Evolutionary conservation across 2,329 filamentous ascomycete species (phyloP), one percentile per base, ranked within the genome.

Genomic region (Grosmannia penicillata): DNA sequence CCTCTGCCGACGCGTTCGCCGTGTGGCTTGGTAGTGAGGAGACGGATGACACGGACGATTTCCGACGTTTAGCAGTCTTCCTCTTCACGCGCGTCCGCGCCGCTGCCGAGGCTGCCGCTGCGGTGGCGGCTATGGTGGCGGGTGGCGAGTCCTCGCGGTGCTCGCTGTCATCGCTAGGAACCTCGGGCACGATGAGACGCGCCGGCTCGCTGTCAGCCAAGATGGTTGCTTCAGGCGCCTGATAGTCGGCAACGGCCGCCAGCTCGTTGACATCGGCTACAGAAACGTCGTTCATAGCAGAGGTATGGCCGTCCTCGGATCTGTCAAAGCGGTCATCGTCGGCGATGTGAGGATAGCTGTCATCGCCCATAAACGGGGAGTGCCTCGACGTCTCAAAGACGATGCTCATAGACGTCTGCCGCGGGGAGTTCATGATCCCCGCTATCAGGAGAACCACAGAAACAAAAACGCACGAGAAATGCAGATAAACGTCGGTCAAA

Each of bases 281-380:
- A 24, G n/a, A n/a, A n/a, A n/a, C n/a, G n/a, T 43, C 38, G 34
- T 28, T 39, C 41, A 43, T 41, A 23, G 29, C 41, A 9, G 35
- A 37, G 15, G 23, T 39, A 23, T 38, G 33, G 32, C 25, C 38
- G 24, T 41, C 40, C 23, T 45, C 39, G 8, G 42, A 36, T 17
- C 46, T 44, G 28, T 42, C 45, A 19, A 39, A 47, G 8, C 39
- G 40, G 19, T 40, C 46, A 15, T 49, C 46, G 28, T 39, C 38
- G n/a, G 41, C 36, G 30, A 50, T 49, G n/a, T 44, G 42, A 15
- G 45, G 46, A 19, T 50, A 50, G 34, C 39, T 43, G 14, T 48
- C 48, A 19, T 50, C 47, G 15, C 34, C 37, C 6, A 48, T 38
- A 28, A 46, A 47, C 19, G 40, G 35, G 10, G 37, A 37, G 8